phyloP scores from a whole-genome alignment of 148 eudicot species.

The Amaranthus palmeri region DNA sequence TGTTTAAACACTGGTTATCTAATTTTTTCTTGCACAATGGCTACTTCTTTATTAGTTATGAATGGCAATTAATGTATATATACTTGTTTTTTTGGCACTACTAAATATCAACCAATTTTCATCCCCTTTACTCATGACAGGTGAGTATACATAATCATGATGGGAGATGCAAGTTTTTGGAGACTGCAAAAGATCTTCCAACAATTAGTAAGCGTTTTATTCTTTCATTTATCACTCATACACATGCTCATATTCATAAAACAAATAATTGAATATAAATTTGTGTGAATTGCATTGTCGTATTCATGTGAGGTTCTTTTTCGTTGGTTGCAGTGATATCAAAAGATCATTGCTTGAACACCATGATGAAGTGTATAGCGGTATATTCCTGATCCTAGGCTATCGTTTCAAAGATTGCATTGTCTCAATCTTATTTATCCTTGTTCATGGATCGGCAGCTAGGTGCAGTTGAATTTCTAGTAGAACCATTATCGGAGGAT shows the following conservation, averaged over 20 bases:
- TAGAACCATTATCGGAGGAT: slow-evolving; percentile 70
- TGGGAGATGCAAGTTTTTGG: slow-evolving; percentile 60
- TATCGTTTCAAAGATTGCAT: neutral
- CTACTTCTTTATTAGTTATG: too few relatives aligned
- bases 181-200: slow-evolving; percentile 61
- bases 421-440: neutral
- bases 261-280: neutral
- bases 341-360: slow-evolving; percentile 50
- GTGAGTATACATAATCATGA: slow-evolving; percentile 38
- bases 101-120: neutral
- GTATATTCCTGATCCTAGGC: slow-evolving; percentile 26
- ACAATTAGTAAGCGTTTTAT: slow-evolving; percentile 55
- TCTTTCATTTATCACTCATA: neutral
- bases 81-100: neutral
- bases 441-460: slow-evolving; percentile 40
- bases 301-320: slow-evolving; percentile 3
- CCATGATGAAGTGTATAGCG: slow-evolving; percentile 88
- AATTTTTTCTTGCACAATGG: too few relatives aligned
- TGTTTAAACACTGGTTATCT: too few relatives aligned
- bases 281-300: neutral
- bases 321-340: slow-evolving; percentile 54
- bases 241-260: too few relatives aligned
- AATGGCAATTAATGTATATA: too few relatives aligned
- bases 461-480: slow-evolving; percentile 80
- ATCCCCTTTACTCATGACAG: slow-evolving; percentile 26